Percentiles rank a stretch among this genome's conserved stretches.
Evolutionary conservation across 306 rosid genomes (phyloP).

Genomic region (Fagus crenata): DNA sequence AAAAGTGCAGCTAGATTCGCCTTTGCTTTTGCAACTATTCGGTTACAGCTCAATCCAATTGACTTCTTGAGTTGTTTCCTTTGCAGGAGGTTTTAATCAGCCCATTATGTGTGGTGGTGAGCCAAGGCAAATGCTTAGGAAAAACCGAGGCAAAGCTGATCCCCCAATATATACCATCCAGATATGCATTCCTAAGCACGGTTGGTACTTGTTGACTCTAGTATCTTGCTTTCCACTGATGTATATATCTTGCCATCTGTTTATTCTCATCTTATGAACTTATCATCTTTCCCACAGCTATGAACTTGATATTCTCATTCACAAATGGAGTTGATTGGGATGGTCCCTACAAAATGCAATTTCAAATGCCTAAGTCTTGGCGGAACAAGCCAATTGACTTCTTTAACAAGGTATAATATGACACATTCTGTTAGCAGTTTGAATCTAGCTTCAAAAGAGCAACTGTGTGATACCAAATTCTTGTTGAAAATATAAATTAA

Average conservation of each 20-base stretch:
- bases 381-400: slow-evolving; percentile 73
- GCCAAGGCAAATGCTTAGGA: slow-evolving; percentile 81
- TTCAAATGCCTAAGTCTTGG: slow-evolving; percentile 66
- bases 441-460: not conserved
- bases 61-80: slow-evolving; percentile 6
- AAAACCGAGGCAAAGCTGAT: slow-evolving; percentile 87
- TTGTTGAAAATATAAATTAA: not conserved
- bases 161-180: slow-evolving; percentile 72
- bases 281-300: slow-evolving; percentile 44
- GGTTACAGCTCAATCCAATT: slow-evolving; percentile 4
- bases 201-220: slow-evolving; percentile 25
- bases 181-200: slow-evolving; percentile 89
- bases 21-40: slow-evolving; percentile 1
- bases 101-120: slow-evolving; percentile 97
- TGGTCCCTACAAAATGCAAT: slow-evolving; percentile 83
- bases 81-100: slow-evolving; percentile 91
- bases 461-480: not conserved
- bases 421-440: slow-evolving; percentile 2
- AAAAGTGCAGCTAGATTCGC: not conserved
- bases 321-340: slow-evolving; percentile 96
- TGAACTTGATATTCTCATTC: slow-evolving; percentile 87
- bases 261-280: slow-evolving; percentile 11
- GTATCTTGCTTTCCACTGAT: not conserved
- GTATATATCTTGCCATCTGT: not conserved
- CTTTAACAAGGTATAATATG: slow-evolving; percentile 64